These are phyloP conservation scores for Exsudoporus frostii DNA, from an alignment of 768 basidiomycete genomes.

Conservation along the genomic window DNA sequence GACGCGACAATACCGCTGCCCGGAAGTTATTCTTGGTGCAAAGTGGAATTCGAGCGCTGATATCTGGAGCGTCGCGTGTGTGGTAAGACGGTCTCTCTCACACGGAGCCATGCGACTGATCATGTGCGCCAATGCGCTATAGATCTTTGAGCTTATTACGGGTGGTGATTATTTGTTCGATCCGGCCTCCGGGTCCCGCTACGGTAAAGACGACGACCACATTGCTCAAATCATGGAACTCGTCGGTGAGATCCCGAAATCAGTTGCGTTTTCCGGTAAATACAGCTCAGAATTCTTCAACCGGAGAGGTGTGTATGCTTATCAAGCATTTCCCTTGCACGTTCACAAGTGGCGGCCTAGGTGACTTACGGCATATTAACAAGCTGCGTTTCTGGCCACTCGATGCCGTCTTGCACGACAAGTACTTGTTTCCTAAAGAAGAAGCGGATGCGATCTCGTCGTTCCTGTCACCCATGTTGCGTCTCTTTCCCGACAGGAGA, in stretches of 20 bases:
- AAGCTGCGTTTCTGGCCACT: conserved; percentile 93
- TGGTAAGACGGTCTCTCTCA: conserved; percentile 51
- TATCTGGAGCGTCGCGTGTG: conserved; percentile 94
- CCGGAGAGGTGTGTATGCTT: conserved; percentile 67
- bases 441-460: conserved; percentile 80
- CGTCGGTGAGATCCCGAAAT: conserved; percentile 83
- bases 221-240: conserved; percentile 98
- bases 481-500: conserved; percentile 83
- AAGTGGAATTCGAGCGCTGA: conserved; percentile 96
- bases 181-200: conserved; percentile 90
- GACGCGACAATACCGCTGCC: conserved; percentile 95
- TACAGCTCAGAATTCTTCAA: conserved; percentile 96
- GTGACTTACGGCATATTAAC: conserved; percentile 90
- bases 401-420: conserved; percentile 80
- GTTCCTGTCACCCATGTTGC: conserved; percentile 88
- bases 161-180: conserved; percentile 99
- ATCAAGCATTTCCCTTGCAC: neutral
- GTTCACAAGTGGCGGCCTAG: conserved; percentile 29
- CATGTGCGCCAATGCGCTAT: neutral
- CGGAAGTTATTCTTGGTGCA: conserved; percentile 94
- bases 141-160: conserved; percentile 94
- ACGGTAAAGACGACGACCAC: conserved; percentile 96
- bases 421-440: conserved; percentile 85
- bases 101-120: neutral
- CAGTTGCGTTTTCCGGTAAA: conserved; percentile 84